Evolutionary conservation across 164 flowering plant genomes (phyloP).

Genomic region (Umbellularia californica): DNA sequence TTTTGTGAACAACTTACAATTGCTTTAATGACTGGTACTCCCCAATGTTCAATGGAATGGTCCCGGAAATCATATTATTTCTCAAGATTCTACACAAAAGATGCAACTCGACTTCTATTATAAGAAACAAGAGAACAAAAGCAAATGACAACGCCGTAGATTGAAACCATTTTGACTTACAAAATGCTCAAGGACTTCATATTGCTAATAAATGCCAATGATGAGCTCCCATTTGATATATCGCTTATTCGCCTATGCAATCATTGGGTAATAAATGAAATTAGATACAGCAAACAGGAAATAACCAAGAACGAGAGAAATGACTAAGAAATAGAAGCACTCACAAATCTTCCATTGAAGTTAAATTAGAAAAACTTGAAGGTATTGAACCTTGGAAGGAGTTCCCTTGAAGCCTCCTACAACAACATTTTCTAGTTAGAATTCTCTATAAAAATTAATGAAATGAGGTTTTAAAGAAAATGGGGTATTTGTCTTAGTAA

Average conservation of each 20-base stretch:
- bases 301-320: neutral
- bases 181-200: constrained; percentile 26
- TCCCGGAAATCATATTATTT: constrained; percentile 53
- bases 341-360: constrained; percentile 53
- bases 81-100: constrained; percentile 45
- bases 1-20: constrained; percentile 42
- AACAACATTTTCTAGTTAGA: constrained; percentile 4
- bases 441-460: neutral
- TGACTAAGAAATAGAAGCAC: constrained; percentile 16
- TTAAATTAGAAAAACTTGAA: constrained; percentile 44
- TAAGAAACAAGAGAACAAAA: neutral
- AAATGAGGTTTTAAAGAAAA: neutral
- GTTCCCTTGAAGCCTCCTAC: constrained; percentile 73
- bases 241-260: constrained; percentile 61
- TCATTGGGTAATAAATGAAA: constrained; percentile 10
- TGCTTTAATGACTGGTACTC: constrained; percentile 31
- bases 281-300: neutral
- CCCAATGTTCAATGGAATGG: constrained; percentile 56
- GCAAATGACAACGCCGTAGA: neutral
- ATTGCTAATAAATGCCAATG: constrained; percentile 36
- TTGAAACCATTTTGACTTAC: constrained; percentile 17
- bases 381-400: constrained; percentile 76
- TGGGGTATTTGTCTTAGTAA: too few relatives aligned
- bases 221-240: constrained; percentile 57
- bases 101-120: neutral